Conservation (phyloP, 495 filamentous ascomycete genomes). For the Podospora pseudopauciseta region DNA sequence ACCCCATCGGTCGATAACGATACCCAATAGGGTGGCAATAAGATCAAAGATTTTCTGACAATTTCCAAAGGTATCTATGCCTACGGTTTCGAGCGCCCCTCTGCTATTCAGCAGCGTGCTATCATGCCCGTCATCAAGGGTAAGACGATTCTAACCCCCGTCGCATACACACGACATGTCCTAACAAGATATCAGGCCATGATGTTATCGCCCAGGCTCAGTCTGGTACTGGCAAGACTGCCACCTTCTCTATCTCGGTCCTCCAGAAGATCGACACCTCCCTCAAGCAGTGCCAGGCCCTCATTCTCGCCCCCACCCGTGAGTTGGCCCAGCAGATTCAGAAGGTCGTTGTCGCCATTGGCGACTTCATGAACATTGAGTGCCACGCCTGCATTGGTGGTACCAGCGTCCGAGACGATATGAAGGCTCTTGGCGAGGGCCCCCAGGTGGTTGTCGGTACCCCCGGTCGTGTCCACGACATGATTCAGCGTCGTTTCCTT, state of each 20-base stretch:
- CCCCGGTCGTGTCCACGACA: slow-evolving; percentile 93
- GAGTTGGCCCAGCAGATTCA: slow-evolving; percentile 98
- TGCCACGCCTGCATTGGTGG: slow-evolving; percentile 99
- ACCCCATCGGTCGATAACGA: slow-evolving; percentile 8
- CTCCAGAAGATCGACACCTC: slow-evolving; percentile 88
- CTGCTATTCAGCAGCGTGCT: slow-evolving; percentile 98
- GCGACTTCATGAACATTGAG: slow-evolving; percentile 99
- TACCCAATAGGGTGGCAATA: slow-evolving; percentile 11
- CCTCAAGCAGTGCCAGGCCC: slow-evolving; percentile 84
- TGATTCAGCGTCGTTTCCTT: slow-evolving; percentile 95
- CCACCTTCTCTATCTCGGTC: slow-evolving; percentile 96
- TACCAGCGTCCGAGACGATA: slow-evolving; percentile 95
- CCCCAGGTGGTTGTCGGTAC: slow-evolving; percentile 97
- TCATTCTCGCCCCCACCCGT: slow-evolving; percentile 95
- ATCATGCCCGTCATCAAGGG: slow-evolving; percentile 99
- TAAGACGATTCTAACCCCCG: slow-evolving; percentile 46
- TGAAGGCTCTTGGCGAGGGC: slow-evolving; percentile 92
- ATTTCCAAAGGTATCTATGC: slow-evolving; percentile 80
- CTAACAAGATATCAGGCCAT: slow-evolving; percentile 59
- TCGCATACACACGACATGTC: background rate
- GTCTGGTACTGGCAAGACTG: slow-evolving; percentile 98
- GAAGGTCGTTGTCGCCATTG: slow-evolving; percentile 93
- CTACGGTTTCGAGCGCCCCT: slow-evolving; percentile 98
- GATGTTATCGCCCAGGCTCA: slow-evolving; percentile 99
- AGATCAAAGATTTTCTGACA: slow-evolving; percentile 18